These are phyloP conservation scores for Santalum album DNA, from an alignment of 164 flowering plant species.

Conservation along the genomic window DNA sequence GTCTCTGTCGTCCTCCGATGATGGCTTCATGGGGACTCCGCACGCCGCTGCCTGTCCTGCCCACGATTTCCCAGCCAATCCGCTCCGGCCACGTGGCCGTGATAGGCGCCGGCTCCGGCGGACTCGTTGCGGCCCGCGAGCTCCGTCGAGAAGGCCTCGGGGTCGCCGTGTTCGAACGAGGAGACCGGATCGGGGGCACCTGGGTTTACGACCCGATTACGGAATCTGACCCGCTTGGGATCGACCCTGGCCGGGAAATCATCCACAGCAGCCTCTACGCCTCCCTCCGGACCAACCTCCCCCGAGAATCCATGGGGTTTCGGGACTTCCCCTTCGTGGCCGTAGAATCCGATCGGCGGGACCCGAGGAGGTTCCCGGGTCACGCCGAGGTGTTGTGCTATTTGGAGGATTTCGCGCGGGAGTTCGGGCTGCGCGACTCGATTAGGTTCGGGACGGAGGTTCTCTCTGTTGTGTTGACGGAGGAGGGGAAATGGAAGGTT, in stretches of 20 bases:
- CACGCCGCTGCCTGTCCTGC: not conserved
- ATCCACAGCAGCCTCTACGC: constrained; percentile 65
- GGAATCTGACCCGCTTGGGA: constrained; percentile 62
- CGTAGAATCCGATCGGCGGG: constrained; percentile 25
- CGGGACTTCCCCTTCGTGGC: constrained; percentile 56
- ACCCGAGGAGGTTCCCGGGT: constrained; percentile 58
- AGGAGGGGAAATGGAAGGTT: constrained; percentile 57
- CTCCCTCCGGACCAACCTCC: constrained; percentile 84
- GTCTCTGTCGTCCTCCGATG: too few relatives aligned
- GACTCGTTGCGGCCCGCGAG: constrained; percentile 70
- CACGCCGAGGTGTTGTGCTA: constrained; percentile 64
- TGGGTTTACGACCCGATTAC: constrained; percentile 54
- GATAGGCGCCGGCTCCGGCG: constrained; percentile 82
- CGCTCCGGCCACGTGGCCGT: constrained; percentile 53
- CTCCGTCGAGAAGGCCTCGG: constrained; percentile 65
- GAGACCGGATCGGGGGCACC: constrained; percentile 49
- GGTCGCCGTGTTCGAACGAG: constrained; percentile 61
- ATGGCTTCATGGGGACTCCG: too few relatives aligned
- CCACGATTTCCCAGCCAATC: constrained; percentile 2
- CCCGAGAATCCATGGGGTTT: constrained; percentile 78
- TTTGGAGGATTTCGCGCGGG: constrained; percentile 44
- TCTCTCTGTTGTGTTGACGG: constrained; percentile 31
- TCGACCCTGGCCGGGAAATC: constrained; percentile 42
- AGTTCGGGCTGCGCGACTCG: constrained; percentile 42
- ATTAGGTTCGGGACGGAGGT: constrained; percentile 67